Base-by-base conservation (phyloP, 2,329 filamentous ascomycete genomes). In the Colletotrichum musae region DNA sequence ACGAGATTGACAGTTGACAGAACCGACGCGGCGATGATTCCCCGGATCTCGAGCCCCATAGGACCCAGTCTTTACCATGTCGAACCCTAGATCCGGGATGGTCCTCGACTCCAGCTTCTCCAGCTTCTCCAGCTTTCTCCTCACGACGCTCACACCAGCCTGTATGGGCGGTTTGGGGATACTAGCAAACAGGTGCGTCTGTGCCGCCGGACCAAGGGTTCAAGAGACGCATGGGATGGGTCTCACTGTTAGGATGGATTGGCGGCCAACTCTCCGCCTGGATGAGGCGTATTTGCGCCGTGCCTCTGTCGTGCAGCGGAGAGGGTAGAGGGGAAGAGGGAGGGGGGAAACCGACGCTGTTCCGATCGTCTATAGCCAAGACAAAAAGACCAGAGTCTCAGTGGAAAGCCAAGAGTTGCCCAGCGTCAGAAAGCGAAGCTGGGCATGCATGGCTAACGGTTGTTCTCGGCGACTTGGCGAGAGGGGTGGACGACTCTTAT, bases 401-500 rank as follows among this genome's bases (percentile, higher is more conserved):
- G 59, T 59, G 65, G 41, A 54, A 59, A 50, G 67, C 67, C 67
- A 70, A 70, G 67, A 70, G 52, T n/a, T 6, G 51, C 56, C 54
- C 43, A 66, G 67, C 18, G 67, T 61, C 56, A 67, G 63, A 57
- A 67, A 45, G 36, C 32, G 32, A 28, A 57, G 62, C 66, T 69
- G 56, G 62, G 66, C 66, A 66, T 66, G 66, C 66, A 69, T 32
- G 65, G 45, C 60, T 36, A 58, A 60, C 51, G 62, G 43, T 66
- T 69, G 56, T 32, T 48, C 62, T 70, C 62, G 56, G 67, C 39
- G 43, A 61, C 67, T 70, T 70, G 67, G 67, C 67, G 39, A 28
- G 67, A 70, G 67, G 67, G 13, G n/a, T 7, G 32, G 39, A n/a
- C 6, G 24, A 36, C 13, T 54, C 26, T 54, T 54, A 47, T 54